These are phyloP conservation scores for Ustilago crameri DNA, from an alignment of 1,284 basidiomycete species.

Conservation along the genomic window DNA sequence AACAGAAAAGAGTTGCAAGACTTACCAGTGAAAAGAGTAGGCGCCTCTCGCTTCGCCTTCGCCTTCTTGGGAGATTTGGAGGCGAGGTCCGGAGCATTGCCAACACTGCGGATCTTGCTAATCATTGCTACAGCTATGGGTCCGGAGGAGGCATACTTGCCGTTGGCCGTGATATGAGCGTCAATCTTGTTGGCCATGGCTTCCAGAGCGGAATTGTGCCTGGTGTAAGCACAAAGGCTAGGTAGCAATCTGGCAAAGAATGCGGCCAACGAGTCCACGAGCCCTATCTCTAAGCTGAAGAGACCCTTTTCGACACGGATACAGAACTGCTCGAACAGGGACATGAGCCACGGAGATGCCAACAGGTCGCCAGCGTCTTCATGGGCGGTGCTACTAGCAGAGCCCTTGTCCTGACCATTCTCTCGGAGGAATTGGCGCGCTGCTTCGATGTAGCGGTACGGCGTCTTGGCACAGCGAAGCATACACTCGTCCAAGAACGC, in stretches of 20 bases:
- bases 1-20: not conserved
- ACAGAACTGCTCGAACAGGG: conserved; percentile 50
- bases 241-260: conserved; percentile 53
- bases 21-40: conserved; percentile 27
- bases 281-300: conserved; percentile 15
- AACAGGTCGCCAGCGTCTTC: conserved; percentile 13
- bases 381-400: not conserved
- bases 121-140: conserved; percentile 5
- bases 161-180: not conserved
- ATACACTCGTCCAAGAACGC: conserved; percentile 86
- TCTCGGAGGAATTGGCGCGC: conserved; percentile 66
- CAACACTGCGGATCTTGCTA: conserved; percentile 23
- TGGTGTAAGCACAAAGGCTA: conserved; percentile 26
- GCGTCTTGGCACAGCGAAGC: conserved; percentile 83
- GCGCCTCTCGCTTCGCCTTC: not conserved
- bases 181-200: conserved; percentile 18
- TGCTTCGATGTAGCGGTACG: conserved; percentile 87
- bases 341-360: conserved; percentile 49
- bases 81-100: not conserved
- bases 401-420: not conserved
- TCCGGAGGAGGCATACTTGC: conserved; percentile 1
- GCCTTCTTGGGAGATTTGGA: conserved; percentile 3
- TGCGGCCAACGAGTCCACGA: conserved; percentile 19
- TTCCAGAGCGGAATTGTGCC: conserved; percentile 16
- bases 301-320: conserved; percentile 51